Conservation (phyloP, 805 yeast genomes). For the Monosporozyma yasuniensis region DNA sequence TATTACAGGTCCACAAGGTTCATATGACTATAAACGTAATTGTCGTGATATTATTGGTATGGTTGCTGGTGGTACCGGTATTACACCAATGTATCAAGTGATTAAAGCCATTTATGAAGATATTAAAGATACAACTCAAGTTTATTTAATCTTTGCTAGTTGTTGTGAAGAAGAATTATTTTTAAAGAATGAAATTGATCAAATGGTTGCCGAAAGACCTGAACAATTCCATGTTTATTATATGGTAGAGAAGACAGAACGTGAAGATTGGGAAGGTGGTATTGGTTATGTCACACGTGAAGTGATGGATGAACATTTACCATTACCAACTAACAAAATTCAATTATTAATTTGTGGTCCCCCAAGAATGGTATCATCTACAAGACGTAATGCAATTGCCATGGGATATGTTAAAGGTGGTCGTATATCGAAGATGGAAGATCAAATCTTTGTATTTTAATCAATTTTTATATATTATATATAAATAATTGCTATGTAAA, state of each 20-base stretch:
- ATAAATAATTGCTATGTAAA: too few relatives aligned
- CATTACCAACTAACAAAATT: slow-evolving; percentile 39
- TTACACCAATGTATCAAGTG: slow-evolving; percentile 92
- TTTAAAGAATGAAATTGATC: slow-evolving; percentile 70
- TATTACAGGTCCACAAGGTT: slow-evolving; percentile 87
- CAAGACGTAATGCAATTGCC: slow-evolving; percentile 66
- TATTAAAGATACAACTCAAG: slow-evolving; percentile 70
- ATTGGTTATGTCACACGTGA: slow-evolving; percentile 68
- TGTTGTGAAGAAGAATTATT: slow-evolving; percentile 73
- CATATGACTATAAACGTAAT: slow-evolving; percentile 73
- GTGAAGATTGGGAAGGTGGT: slow-evolving; percentile 62
- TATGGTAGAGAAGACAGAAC: slow-evolving; percentile 29
- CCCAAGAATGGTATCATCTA: slow-evolving; percentile 80
- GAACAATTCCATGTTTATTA: slow-evolving; percentile 58
- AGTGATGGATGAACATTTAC: slow-evolving; percentile 53
- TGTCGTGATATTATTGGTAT: slow-evolving; percentile 66
- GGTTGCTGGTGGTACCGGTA: slow-evolving; percentile 97
- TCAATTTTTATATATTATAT: neutral
- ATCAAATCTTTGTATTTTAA: slow-evolving; percentile 81
- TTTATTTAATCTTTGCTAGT: slow-evolving; percentile 72
- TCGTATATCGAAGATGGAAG: slow-evolving; percentile 83
- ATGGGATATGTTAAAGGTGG: slow-evolving; percentile 78
- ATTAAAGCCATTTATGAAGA: slow-evolving; percentile 70
- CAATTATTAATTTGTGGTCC: slow-evolving; percentile 89
- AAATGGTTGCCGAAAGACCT: slow-evolving; percentile 46